These are phyloP conservation scores for Lasiosphaeria ovina DNA, from an alignment of 495 filamentous ascomycete genomes.

Conservation along the genomic window DNA sequence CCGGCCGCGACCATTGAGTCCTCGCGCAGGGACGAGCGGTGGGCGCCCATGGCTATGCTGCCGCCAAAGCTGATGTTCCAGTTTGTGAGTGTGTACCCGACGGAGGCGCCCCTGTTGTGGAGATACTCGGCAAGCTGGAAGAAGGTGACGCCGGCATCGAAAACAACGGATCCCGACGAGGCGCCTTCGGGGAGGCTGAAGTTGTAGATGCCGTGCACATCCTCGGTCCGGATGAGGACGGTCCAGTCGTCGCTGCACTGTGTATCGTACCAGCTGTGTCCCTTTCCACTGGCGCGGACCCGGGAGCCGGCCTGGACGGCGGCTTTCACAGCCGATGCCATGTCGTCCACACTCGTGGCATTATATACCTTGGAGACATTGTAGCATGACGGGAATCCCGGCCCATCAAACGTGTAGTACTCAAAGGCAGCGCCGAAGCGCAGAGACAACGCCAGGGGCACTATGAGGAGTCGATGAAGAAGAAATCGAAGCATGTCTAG, in stretches of 20 bases:
- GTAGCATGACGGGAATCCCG: constrained; percentile 45
- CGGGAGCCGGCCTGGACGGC: constrained; percentile 32
- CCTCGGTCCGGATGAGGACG: constrained; percentile 46
- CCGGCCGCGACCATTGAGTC: constrained; percentile 52
- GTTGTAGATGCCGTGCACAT: constrained; percentile 40
- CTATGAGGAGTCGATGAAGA: constrained; percentile 12
- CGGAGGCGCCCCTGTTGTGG: constrained; percentile 40
- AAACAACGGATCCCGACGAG: constrained; percentile 40
- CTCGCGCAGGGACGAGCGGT: constrained; percentile 46
- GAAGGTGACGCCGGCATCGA: constrained; percentile 50
- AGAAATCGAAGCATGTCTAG: not conserved
- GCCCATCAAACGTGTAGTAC: constrained; percentile 51
- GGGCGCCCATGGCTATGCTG: constrained; percentile 50
- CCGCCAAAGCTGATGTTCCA: constrained; percentile 54
- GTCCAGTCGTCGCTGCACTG: constrained; percentile 46
- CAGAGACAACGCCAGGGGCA: constrained; percentile 16
- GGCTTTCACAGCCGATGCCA: constrained; percentile 40
- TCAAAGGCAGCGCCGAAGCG: constrained; percentile 27
- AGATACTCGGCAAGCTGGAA: constrained; percentile 51
- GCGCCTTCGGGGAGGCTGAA: constrained; percentile 35
- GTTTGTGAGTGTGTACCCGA: constrained; percentile 50
- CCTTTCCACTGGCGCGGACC: constrained; percentile 47
- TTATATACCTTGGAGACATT: constrained; percentile 42
- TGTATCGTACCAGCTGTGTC: constrained; percentile 53
- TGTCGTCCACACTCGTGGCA: constrained; percentile 43